Evolutionary conservation across 768 basidiomycete species (phyloP), one percentile per base, ranked within the genome.

Genomic region (Amanita thiersii): DNA sequence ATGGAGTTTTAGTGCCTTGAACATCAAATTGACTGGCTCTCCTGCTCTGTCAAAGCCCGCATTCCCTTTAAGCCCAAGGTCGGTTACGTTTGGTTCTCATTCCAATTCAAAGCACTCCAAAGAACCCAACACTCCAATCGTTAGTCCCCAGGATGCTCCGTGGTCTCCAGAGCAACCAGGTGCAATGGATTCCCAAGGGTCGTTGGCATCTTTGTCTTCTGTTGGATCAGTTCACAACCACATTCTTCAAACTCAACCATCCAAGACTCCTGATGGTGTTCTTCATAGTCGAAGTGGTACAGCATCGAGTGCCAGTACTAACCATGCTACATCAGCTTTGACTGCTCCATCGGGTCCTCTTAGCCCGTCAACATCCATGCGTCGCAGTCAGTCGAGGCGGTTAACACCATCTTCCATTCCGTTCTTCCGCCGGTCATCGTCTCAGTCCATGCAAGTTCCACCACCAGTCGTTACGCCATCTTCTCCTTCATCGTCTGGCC

Each of bases 401-500:
- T 75, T 91, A 34, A 92, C 91, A 1, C 90, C 90, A 1, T 91
- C 88, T 19, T 86, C 88, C 10, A 94, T 94, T 45, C 91, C 91
- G 2, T 94, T 94, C 63, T 93, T 94, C 68, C 77, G 88, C 32
- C 82, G 91, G 25, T 90, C 89, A 5, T 86, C 87, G 19, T 92
- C 91, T 5, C 86, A 90, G 54, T 87, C 85, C 10, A 82, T 87
- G 73, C 82, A 87, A 47, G 58, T 81, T 18, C 73, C 79, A 14
- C 65, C 75, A 5, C 55, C 70, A 19, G 60, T 69, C 11, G 61
- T 65, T 7, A 66, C 68, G 2, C 58, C 84, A 9, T 68, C 76
- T 7, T 70, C 78, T 1, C 75, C 76, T 12, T 65, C 68, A 10
- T 54, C 60, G 19, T 65, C 74, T 5, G 60, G 64, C 24, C 55